Evolutionary conservation across 768 basidiomycete species (phyloP).

Genomic region (Suillus americanus): DNA sequence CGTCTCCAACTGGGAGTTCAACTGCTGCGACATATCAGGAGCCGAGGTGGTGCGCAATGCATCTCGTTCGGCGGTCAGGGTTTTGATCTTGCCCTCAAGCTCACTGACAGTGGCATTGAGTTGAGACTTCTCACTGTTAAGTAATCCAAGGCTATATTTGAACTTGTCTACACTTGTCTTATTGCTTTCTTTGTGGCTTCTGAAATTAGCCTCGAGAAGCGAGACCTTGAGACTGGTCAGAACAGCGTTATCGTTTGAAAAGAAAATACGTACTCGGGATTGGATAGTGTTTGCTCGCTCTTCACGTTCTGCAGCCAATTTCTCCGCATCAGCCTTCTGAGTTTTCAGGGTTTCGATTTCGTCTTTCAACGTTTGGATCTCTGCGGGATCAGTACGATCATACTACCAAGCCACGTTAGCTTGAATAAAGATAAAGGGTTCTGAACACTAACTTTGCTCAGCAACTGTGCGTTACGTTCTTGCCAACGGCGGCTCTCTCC

Average conservation of each 20-base stretch:
- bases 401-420: conserved; percentile 46
- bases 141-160: conserved; percentile 23
- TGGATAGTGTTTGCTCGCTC: conserved; percentile 29
- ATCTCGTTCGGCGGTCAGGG: conserved; percentile 29
- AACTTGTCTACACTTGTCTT: conserved; percentile 16
- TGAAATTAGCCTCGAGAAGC: conserved; percentile 43
- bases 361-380: conserved; percentile 76
- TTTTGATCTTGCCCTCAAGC: conserved; percentile 29
- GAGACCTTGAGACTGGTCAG: conserved; percentile 33
- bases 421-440: not conserved
- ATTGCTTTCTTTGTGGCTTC: conserved; percentile 31
- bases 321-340: conserved; percentile 37
- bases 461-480: conserved; percentile 75
- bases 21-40: conserved; percentile 25
- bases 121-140: conserved; percentile 28
- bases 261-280: conserved; percentile 25
- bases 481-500: conserved; percentile 82
- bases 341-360: conserved; percentile 58
- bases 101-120: conserved; percentile 27
- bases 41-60: conserved; percentile 20
- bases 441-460: conserved; percentile 66
- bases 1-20: conserved; percentile 34
- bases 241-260: not conserved
- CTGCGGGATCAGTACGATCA: conserved; percentile 85
- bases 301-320: conserved; percentile 28